These are phyloP conservation scores for Coemansia sp. DNA, from an alignment of 192 early-diverging fungal genomes.

Conservation along the genomic window DNA sequence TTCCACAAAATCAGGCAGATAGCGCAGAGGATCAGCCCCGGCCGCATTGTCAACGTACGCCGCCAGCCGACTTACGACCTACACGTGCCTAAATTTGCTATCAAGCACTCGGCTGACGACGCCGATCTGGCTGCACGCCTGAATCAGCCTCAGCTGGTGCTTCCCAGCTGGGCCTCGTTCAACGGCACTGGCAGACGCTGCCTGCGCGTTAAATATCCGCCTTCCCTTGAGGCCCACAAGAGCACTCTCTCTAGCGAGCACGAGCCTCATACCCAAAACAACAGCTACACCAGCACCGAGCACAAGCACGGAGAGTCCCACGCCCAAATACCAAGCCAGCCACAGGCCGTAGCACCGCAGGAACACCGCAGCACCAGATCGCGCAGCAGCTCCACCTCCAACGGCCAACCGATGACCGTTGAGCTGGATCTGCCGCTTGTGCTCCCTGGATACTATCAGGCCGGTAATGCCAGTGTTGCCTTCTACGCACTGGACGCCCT, in stretches of 20 bases:
- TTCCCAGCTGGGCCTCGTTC: slow-evolving; percentile 39
- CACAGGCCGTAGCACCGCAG: neutral
- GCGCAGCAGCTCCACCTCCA: neutral
- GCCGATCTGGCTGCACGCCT: neutral
- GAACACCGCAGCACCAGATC: neutral
- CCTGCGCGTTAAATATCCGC: slow-evolving; percentile 41
- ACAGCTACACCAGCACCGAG: neutral
- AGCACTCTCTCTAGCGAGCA: slow-evolving; percentile 3
- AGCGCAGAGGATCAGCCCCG: slow-evolving; percentile 34
- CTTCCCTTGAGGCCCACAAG: slow-evolving; percentile 31
- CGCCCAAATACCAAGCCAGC: neutral
- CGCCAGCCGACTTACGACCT: slow-evolving; percentile 40
- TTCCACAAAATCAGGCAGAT: slow-evolving; percentile 45
- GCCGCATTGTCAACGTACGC: slow-evolving; percentile 44
- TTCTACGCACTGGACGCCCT: slow-evolving; percentile 63
- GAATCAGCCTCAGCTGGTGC: neutral
- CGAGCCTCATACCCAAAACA: slow-evolving; percentile 4
- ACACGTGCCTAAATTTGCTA: slow-evolving; percentile 36
- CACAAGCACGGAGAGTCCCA: neutral
- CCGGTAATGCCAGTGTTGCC: slow-evolving; percentile 75
- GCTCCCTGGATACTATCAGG: slow-evolving; percentile 73
- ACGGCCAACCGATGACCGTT: slow-evolving; percentile 3
- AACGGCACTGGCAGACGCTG: slow-evolving; percentile 46
- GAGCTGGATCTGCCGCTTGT: slow-evolving; percentile 59
- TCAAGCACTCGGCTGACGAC: slow-evolving; percentile 4